Conservation (phyloP, 1,284 basidiomycete genomes). For the Moniliella sp. region DNA sequence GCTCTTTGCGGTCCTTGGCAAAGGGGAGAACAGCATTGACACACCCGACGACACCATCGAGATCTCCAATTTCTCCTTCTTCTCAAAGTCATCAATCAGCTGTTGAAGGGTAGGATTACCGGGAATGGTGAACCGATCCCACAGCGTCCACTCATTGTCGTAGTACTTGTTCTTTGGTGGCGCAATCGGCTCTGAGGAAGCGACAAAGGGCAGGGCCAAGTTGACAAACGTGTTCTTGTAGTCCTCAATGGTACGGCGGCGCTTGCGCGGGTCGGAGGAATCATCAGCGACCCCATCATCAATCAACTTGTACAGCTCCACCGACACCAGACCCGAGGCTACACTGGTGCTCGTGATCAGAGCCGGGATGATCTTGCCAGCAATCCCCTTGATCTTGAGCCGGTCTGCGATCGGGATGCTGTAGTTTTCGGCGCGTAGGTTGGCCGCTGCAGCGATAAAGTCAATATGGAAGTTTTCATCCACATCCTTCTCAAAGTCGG, state of each 20-base stretch:
- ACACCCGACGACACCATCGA: constrained; percentile 92
- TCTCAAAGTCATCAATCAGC: constrained; percentile 63
- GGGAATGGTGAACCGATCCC: constrained; percentile 66
- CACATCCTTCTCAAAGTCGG: constrained; percentile 98
- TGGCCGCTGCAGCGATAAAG: constrained; percentile 94
- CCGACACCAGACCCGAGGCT: constrained; percentile 77
- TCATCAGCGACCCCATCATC: too few species aligned
- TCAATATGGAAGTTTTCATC: constrained; percentile 96
- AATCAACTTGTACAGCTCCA: constrained; percentile 63
- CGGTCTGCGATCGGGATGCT: constrained; percentile 66
- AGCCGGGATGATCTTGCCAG: constrained; percentile 97
- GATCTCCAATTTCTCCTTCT: constrained; percentile 66
- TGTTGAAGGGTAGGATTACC: constrained; percentile 71
- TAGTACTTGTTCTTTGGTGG: constrained; percentile 39
- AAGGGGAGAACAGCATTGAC: constrained; percentile 76
- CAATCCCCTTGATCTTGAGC: constrained; percentile 92
- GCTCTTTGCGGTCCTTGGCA: constrained; percentile 26
- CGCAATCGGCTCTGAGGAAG: constrained; percentile 89
- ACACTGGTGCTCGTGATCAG: constrained; percentile 94
- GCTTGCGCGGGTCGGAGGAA: too few species aligned
- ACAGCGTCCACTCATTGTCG: constrained; percentile 2
- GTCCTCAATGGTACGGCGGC: constrained; percentile 53
- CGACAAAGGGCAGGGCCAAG: constrained; percentile 91
- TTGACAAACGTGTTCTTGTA: constrained; percentile 98
- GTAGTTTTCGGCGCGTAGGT: constrained; percentile 89